These are phyloP conservation scores for Kodamaea jinghongensis DNA, from an alignment of 805 yeast species.

Conservation along the genomic window DNA sequence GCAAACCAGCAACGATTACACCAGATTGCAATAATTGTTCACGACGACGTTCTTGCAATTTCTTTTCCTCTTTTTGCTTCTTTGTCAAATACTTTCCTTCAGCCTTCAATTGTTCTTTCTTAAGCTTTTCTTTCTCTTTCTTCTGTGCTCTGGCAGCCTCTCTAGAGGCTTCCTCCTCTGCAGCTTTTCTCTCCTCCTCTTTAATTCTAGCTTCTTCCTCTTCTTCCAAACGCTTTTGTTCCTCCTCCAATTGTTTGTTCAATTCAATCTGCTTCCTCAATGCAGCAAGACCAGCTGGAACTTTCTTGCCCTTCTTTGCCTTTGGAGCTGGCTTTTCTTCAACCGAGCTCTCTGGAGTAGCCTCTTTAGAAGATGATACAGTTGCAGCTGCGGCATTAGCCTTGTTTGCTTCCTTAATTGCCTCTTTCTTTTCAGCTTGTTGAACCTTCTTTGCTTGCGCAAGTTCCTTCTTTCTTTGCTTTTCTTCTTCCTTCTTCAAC, in stretches of 20 bases:
- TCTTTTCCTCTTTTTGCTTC: constrained; percentile 93
- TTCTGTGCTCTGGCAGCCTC: constrained; percentile 61
- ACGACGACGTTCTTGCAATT: constrained; percentile 81
- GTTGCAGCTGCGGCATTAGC: constrained; percentile 39
- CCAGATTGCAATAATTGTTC: constrained; percentile 76
- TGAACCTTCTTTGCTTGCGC: constrained; percentile 82
- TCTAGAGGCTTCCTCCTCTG: constrained; percentile 63
- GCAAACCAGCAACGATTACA: constrained; percentile 72
- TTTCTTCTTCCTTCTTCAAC: constrained; percentile 91
- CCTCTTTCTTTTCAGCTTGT: constrained; percentile 58
- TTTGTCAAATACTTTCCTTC: constrained; percentile 93
- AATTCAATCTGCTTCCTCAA: constrained; percentile 85
- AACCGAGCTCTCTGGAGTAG: constrained; percentile 28
- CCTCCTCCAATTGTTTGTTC: constrained; percentile 85
- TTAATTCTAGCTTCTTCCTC: constrained; percentile 52
- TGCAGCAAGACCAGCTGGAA: constrained; percentile 89
- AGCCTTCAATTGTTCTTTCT: constrained; percentile 88
- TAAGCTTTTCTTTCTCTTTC: constrained; percentile 83
- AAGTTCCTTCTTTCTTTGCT: constrained; percentile 84
- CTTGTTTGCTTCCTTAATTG: constrained; percentile 48
- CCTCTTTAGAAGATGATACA: constrained; percentile 18
- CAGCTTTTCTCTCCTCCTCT: constrained; percentile 49
- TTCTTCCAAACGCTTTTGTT: constrained; percentile 67
- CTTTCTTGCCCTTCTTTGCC: constrained; percentile 67
- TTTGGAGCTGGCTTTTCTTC: constrained; percentile 38